Base-by-base conservation (phyloP, 139 green algal genomes). In the Eudorina sp. region DNA sequence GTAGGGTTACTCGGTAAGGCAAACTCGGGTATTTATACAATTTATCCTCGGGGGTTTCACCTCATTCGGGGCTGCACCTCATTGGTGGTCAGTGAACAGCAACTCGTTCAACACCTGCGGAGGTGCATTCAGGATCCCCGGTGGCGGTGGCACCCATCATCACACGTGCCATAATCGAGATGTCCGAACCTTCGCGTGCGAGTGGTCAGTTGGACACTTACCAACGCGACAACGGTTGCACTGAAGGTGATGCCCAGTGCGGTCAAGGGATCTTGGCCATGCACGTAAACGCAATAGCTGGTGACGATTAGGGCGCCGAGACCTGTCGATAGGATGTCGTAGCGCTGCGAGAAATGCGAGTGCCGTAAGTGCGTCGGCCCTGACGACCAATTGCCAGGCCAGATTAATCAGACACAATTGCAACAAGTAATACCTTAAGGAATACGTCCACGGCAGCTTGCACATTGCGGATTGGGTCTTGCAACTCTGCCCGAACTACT, bases 241-340 rank as follows among this genome's bases (percentile, higher is more conserved):
- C 80, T 82, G 7, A 88, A 88, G 9, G 94, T 95, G 43, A 96
- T 95, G 40, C 48, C 88, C 21, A 96, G 78, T 1, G 94, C 94
- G 40, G 90, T 94, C 14, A 48, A 79, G 3, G 92, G 89, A 36
- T 94, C 91, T 86, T 96, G 94, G 18, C 94, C 94, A 0, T 88
- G 68, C 0, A 60, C 55, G 53, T 84, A 45, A 0, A 95, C 93
- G 58, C 90, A 96, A 64, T 92, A 95, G 43, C 74, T 76, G 13
- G 94, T 96, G 7, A 96, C 94, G 2, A 76, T 29, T 34, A 96
- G 48, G 0, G 92, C 93, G 1, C 94, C 94, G 4, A 93, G 38
- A 14, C 90, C 92, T 0, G 94, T 91, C 6, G 88, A 93, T 7
- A 95, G 25, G 2, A 96, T 87, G 38, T 96, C 94, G 66, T 96